Evolutionary conservation across 2,329 filamentous ascomycete genomes (phyloP).

Genomic region (Reticulascus tulasneorum): DNA sequence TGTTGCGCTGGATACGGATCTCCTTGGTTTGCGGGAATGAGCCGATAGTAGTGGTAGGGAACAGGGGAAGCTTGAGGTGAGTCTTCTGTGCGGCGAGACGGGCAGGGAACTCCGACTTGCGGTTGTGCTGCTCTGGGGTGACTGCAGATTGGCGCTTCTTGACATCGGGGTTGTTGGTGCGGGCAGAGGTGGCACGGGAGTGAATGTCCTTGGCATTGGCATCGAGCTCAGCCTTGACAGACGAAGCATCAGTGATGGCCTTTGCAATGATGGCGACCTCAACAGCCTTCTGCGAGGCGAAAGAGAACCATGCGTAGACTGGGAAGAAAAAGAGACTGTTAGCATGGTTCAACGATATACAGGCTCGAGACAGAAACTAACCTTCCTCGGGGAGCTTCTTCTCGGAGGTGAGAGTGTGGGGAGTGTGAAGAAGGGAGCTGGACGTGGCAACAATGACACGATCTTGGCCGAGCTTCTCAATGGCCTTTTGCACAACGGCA

Average conservation of each 20-base stretch:
- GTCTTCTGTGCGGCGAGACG: slow-evolving; percentile 87
- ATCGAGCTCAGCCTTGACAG: slow-evolving; percentile 85
- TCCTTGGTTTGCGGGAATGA: slow-evolving; percentile 99
- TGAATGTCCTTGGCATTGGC: slow-evolving; percentile 94
- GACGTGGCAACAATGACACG: slow-evolving; percentile 96
- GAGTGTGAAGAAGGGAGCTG: slow-evolving; percentile 95
- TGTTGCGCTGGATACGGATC: slow-evolving; percentile 94
- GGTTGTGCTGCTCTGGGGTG: slow-evolving; percentile 80
- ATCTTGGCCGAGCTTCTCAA: slow-evolving; percentile 95
- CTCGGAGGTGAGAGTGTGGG: slow-evolving; percentile 96
- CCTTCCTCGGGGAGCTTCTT: slow-evolving; percentile 81
- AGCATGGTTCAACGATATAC: not conserved
- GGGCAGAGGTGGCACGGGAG: slow-evolving; percentile 83
- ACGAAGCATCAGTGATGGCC: slow-evolving; percentile 87
- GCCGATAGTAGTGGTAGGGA: slow-evolving; percentile 98
- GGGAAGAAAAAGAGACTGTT: not conserved
- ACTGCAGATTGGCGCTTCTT: slow-evolving; percentile 94
- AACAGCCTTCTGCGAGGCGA: slow-evolving; percentile 88
- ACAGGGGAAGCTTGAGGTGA: slow-evolving; percentile 88
- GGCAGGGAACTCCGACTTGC: slow-evolving; percentile 80
- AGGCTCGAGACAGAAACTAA: not conserved
- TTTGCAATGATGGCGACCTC: slow-evolving; percentile 94
- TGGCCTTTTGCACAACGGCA: slow-evolving; percentile 79
- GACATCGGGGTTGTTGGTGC: slow-evolving; percentile 95
- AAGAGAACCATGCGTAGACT: slow-evolving; percentile 81